Evolutionary conservation across 495 filamentous ascomycete genomes (phyloP), one percentile per base, ranked within the genome.

Genomic region (Penicillium cinerascens): DNA sequence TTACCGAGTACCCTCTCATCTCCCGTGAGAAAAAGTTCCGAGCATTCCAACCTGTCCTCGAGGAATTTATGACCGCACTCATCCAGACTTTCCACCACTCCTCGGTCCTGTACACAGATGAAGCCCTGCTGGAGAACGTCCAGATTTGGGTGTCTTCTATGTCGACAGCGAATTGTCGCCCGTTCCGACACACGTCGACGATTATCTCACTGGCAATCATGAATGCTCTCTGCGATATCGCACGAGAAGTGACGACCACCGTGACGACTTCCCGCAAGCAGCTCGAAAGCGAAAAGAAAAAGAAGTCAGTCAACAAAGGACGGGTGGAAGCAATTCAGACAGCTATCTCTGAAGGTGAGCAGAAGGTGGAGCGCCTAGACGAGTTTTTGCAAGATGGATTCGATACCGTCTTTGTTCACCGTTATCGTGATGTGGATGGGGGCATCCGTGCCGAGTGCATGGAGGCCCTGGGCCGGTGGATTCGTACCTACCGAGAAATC

Each of bases 141-240:
- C 79, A 88, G 52, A 71, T 86, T 47, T 98, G 93, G 95, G 73
- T 96, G 25, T 82, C 83, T 16, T 82, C 86, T 18, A 87, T 97
- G 85, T 91, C 91, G 3, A 92, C 88, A 8, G 87, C 89, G 0
- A 71, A 77, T 1, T 83, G 88, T 37, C 83, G 95, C 18, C 91
- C 93, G 5, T 96, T 98, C 68, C 78, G 93, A 47, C 95, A 97
- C 67, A 98, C 93, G 0, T 85, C 91, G 2, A 95, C 92, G 1
- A 79, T 95, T 5, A 81, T 90, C 13, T 82, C 86, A 2, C 74
- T 97, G 25, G 77, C 86, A 18, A 85, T 96, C 52, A 82, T 87
- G 42, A 88, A 77, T 42, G 76, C 84, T 0, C 71, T 98, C 25
- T 86, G 84, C 56, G 69, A 78, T 23, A 71, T 88, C 18, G 84